Evolutionary conservation across 2,329 filamentous ascomycete species (phyloP).

Genomic region (Neofusicoccum laricinum): DNA sequence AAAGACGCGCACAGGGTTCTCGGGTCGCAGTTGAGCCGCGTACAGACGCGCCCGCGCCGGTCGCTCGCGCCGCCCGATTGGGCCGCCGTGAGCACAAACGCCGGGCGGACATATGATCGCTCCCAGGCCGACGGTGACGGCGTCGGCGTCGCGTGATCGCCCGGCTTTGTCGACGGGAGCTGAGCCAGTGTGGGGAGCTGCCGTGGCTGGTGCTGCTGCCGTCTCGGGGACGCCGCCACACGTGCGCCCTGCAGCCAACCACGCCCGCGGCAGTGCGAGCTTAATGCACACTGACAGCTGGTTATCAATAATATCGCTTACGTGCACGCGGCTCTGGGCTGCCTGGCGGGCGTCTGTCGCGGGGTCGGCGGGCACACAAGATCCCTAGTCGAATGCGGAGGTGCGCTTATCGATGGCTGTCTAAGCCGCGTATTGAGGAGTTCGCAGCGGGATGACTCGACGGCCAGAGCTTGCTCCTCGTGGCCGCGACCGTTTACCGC

Average conservation of each 20-base stretch:
- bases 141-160: not conserved
- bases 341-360: not conserved
- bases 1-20: not conserved
- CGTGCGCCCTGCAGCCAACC: not conserved
- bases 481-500: not conserved
- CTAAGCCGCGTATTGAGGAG: not conserved
- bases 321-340: not conserved
- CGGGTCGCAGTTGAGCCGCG: conserved; percentile 6
- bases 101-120: not conserved
- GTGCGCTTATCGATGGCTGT: conserved; percentile 4
- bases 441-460: not conserved
- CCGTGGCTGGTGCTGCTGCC: not conserved
- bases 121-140: not conserved
- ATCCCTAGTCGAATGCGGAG: not conserved
- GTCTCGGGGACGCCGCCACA: conserved; percentile 6
- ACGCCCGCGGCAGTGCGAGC: not conserved
- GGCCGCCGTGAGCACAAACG: not conserved
- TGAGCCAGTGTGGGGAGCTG: not conserved
- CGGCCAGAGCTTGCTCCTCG: not conserved
- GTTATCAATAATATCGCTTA: not conserved
- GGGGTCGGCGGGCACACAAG: not conserved
- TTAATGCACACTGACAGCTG: not conserved
- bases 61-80: conserved; percentile 9
- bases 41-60: not conserved
- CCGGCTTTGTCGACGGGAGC: not conserved